A percentile compares a stretch with the other conserved stretches of the same genome.
Evolutionary conservation across 306 rosid species (phyloP).

Genomic region (Crotalaria pallida): DNA sequence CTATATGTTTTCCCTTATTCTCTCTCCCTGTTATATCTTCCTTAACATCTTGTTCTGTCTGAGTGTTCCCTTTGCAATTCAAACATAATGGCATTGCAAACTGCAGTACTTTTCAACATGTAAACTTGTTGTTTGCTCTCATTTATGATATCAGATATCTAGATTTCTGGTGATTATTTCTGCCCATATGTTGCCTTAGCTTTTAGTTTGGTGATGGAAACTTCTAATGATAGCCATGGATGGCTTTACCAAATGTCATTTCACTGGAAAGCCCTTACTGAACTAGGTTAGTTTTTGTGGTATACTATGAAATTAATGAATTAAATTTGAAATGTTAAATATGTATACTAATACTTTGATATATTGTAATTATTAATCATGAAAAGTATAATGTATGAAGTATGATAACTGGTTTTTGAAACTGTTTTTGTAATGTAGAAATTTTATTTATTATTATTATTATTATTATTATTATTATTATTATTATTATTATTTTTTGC

Average conservation of each 20-base stretch:
- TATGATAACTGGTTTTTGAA: background rate
- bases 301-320: background rate
- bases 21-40: background rate
- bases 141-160: background rate
- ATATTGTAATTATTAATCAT: background rate
- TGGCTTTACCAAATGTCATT: background rate
- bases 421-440: background rate
- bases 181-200: background rate
- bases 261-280: background rate
- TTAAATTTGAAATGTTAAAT: background rate
- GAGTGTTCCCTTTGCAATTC: conserved; percentile 1
- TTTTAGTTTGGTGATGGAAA: background rate
- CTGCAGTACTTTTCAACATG: background rate
- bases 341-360: background rate
- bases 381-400: background rate
- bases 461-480: too few relatives aligned
- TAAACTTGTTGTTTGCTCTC: background rate
- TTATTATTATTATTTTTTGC: conserved; percentile 21
- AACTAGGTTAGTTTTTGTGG: background rate
- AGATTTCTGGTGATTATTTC: background rate
- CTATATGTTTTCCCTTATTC: background rate
- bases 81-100: background rate
- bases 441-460: too few relatives aligned
- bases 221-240: background rate
- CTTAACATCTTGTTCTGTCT: background rate